Evolutionary conservation across 495 filamentous ascomycete species (phyloP).

Genomic region (Neurospora africana): DNA sequence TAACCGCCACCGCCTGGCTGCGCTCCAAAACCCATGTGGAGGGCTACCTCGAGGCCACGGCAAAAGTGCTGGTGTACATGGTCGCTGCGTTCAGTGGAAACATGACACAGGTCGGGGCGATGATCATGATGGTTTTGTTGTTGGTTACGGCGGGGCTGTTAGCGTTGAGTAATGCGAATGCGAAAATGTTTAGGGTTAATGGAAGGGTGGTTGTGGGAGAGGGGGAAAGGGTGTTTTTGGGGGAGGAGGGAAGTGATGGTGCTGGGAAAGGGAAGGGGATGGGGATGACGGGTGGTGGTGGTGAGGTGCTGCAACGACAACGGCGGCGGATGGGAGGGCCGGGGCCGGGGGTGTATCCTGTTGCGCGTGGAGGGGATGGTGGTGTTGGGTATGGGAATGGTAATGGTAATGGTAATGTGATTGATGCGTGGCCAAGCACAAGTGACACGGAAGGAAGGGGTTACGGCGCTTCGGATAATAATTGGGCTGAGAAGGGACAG

Average conservation of each 20-base stretch:
- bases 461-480: not conserved
- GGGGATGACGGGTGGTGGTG: not conserved
- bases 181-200: constrained; percentile 30
- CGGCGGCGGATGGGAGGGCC: not conserved
- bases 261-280: not conserved
- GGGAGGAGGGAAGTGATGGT: not conserved
- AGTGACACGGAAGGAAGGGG: not conserved
- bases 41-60: constrained; percentile 27
- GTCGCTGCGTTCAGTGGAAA: constrained; percentile 43
- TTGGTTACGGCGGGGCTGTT: constrained; percentile 39
- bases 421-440: not conserved
- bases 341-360: not conserved
- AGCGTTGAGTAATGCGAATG: constrained; percentile 39
- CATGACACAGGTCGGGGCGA: constrained; percentile 33
- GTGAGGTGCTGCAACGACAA: not conserved
- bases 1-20: constrained; percentile 47
- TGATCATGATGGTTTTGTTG: constrained; percentile 39
- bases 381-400: not conserved
- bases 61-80: constrained; percentile 23
- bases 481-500: not conserved
- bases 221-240: not conserved
- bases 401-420: not conserved
- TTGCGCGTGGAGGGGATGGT: not conserved
- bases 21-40: constrained; percentile 40
- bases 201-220: constrained; percentile 14